phyloP scores from a whole-genome alignment of 106 monocot genomes.

The Agapanthus africanus region DNA sequence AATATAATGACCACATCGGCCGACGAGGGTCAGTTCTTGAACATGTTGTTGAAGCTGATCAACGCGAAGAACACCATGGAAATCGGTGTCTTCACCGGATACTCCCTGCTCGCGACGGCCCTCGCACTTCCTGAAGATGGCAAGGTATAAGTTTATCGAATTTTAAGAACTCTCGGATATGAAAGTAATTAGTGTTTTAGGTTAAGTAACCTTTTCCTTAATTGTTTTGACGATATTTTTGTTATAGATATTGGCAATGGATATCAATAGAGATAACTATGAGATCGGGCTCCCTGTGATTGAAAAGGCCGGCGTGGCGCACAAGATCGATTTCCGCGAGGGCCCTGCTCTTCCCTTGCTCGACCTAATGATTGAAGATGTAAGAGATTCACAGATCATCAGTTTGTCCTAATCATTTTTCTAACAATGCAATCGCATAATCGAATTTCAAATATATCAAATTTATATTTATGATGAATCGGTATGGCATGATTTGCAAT shows the following conservation, averaged over 20 bases:
- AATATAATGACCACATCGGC: constrained; percentile 26
- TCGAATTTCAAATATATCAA: neutral
- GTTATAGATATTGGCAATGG: constrained; percentile 61
- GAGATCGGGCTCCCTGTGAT: constrained; percentile 69
- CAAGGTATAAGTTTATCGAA: constrained; percentile 23
- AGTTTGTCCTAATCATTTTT: neutral
- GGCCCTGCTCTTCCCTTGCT: constrained; percentile 59
- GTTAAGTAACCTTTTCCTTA: neutral
- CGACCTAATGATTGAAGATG: constrained; percentile 46
- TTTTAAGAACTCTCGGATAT: too few relatives aligned
- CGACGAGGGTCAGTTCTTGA: constrained; percentile 23
- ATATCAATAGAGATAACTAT: constrained; percentile 69
- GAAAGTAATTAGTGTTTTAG: neutral
- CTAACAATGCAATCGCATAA: neutral
- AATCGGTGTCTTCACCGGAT: constrained; percentile 47
- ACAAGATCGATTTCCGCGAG: constrained; percentile 77
- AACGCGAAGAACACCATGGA: constrained; percentile 29
- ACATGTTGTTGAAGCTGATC: constrained; percentile 23
- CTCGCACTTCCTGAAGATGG: constrained; percentile 55
- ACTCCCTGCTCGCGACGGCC: constrained; percentile 61
- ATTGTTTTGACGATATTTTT: neutral
- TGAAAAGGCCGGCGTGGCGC: constrained; percentile 61
- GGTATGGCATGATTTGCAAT: too few relatives aligned
- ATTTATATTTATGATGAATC: neutral
- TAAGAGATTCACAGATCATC: neutral